Evolutionary conservation across 2,329 filamentous ascomycete genomes (phyloP).

Genomic region (Fusarium sp.): DNA sequence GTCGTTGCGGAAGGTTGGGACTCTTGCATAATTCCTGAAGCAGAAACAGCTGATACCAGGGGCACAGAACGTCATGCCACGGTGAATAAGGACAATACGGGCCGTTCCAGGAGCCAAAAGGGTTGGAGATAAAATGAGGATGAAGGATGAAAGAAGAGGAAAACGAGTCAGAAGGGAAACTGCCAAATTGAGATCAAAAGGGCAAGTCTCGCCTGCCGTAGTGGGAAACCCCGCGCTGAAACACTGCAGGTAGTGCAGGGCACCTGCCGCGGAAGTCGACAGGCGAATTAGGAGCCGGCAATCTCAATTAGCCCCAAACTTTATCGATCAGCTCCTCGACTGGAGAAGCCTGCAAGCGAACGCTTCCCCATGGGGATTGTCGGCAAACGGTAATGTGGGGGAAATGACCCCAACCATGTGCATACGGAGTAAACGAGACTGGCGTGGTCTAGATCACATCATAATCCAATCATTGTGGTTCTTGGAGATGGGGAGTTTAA

Average conservation of each 20-base stretch:
- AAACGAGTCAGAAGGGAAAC: constrained; percentile 26
- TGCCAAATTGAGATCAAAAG: constrained; percentile 31
- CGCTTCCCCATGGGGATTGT: constrained; percentile 38
- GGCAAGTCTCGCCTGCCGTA: constrained; percentile 11
- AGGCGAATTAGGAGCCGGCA: constrained; percentile 11
- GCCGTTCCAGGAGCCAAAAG: constrained; percentile 2
- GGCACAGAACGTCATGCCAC: constrained; percentile 15
- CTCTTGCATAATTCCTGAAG: constrained; percentile 39
- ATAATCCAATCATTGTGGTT: constrained; percentile 26
- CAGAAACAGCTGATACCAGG: constrained; percentile 3
- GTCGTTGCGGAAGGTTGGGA: constrained; percentile 16
- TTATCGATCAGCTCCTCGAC: constrained; percentile 10
- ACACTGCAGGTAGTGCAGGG: not conserved
- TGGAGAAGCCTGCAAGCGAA: constrained; percentile 1
- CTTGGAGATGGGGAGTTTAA: not conserved
- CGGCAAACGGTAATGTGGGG: constrained; percentile 27
- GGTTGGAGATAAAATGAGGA: constrained; percentile 10
- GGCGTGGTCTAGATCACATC: constrained; percentile 18
- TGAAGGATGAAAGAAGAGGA: constrained; percentile 11
- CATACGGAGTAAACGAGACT: constrained; percentile 14
- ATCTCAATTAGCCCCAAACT: constrained; percentile 10
- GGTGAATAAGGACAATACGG: constrained; percentile 7
- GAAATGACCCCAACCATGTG: constrained; percentile 1
- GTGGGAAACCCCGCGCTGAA: constrained; percentile 20
- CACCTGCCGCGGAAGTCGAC: not conserved